phyloP scores from a whole-genome alignment of 768 basidiomycete species.

The Tephrocybe sp. region DNA sequence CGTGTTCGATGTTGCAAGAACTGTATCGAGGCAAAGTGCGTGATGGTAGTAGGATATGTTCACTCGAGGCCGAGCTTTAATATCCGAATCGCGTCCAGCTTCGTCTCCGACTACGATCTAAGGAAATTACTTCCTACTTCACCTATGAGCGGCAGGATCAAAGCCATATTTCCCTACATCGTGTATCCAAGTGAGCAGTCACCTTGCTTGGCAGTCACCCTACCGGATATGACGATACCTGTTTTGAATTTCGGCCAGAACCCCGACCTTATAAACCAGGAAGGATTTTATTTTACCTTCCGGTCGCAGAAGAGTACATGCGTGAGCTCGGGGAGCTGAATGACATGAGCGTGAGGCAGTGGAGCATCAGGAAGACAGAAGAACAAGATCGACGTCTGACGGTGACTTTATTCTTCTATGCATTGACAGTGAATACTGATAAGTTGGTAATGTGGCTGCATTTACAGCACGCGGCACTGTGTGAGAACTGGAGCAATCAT shows the following conservation, averaged over 20 bases:
- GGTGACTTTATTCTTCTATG: constrained; percentile 15
- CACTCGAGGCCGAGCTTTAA: background rate
- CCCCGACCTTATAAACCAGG: constrained; percentile 18
- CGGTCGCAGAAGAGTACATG: constrained; percentile 24
- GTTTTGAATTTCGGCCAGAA: constrained; percentile 14
- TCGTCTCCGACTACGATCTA: constrained; percentile 17
- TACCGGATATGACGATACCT: background rate
- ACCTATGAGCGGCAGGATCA: constrained; percentile 23
- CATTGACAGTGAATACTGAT: background rate
- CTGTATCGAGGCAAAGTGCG: constrained; percentile 20
- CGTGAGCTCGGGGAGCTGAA: constrained; percentile 25
- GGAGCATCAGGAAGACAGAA: constrained; percentile 27
- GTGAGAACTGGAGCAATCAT: constrained; percentile 33
- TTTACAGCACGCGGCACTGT: constrained; percentile 33
- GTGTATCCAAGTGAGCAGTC: constrained; percentile 22
- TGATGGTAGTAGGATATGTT: background rate
- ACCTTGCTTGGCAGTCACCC: background rate
- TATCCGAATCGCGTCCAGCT: constrained; percentile 5
- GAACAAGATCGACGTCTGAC: constrained; percentile 23
- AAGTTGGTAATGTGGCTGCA: too few species aligned
- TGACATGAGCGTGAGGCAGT: constrained; percentile 19
- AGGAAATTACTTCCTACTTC: constrained; percentile 22
- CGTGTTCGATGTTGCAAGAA: constrained; percentile 24
- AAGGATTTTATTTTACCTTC: constrained; percentile 26
- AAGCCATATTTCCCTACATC: constrained; percentile 31